Evolutionary conservation across 208 protist genomes (phyloP).

Genomic region (Tritrichomonas musculus): DNA sequence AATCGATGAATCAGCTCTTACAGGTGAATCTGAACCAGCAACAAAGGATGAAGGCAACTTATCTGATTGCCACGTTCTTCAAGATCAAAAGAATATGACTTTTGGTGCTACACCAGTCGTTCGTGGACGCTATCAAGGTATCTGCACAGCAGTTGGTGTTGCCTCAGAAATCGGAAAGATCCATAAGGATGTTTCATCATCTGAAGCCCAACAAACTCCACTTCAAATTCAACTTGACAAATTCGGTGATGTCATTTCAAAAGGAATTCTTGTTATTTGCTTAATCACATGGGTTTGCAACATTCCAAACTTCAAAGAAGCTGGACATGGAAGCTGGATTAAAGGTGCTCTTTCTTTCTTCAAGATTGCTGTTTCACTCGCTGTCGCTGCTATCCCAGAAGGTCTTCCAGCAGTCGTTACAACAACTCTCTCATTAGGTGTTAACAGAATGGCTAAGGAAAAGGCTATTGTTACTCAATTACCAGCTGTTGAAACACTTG

Average conservation of each 20-base stretch:
- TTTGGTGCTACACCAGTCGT: slow-evolving; percentile 69
- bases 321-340: slow-evolving; percentile 60
- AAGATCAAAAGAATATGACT: slow-evolving; percentile 46
- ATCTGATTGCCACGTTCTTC: slow-evolving; percentile 35
- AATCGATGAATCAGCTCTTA: slow-evolving; percentile 71
- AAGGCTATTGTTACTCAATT: slow-evolving; percentile 83
- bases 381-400: slow-evolving; percentile 94
- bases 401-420: slow-evolving; percentile 89
- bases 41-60: slow-evolving; percentile 48
- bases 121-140: slow-evolving; percentile 70
- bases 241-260: slow-evolving; percentile 77
- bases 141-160: slow-evolving; percentile 77
- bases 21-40: slow-evolving; percentile 69
- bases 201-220: slow-evolving; percentile 67
- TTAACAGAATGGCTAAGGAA: slow-evolving; percentile 78
- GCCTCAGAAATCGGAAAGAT: slow-evolving; percentile 85
- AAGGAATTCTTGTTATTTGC: slow-evolving; percentile 60
- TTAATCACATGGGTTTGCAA: slow-evolving; percentile 70
- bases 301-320: slow-evolving; percentile 62
- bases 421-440: slow-evolving; percentile 82
- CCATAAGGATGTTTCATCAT: slow-evolving; percentile 63
- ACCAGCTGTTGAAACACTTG: slow-evolving; percentile 90
- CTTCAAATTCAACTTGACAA: slow-evolving; percentile 85
- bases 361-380: slow-evolving; percentile 87
- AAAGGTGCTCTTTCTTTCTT: slow-evolving; percentile 73